These are phyloP conservation scores for Lavandula angustifolia DNA, from an alignment of 257 asterid species.

Conservation along the genomic window DNA sequence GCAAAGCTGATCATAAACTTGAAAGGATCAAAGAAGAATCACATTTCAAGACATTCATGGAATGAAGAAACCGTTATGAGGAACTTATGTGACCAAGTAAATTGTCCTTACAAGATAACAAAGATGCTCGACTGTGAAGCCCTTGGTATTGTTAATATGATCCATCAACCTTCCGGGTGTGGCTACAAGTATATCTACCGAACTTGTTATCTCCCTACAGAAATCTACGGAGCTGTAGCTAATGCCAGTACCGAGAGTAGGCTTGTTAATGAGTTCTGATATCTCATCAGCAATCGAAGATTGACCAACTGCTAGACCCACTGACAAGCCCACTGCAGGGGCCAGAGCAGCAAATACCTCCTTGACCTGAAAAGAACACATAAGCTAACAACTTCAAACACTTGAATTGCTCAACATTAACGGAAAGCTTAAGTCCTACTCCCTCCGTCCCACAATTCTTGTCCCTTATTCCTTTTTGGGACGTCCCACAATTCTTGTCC, in stretches of 20 bases:
- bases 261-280: constrained; percentile 68
- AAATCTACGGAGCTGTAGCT: constrained; percentile 54
- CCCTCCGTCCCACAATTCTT: too few relatives aligned
- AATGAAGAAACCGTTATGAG: not conserved
- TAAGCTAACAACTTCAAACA: constrained; percentile 2
- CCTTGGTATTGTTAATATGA: constrained; percentile 83
- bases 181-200: constrained; percentile 92
- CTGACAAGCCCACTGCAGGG: constrained; percentile 90
- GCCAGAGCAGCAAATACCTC: constrained; percentile 78
- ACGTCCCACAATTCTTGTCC: too few relatives aligned
- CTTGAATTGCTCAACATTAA: not conserved
- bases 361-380: constrained; percentile 62
- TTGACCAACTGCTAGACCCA: constrained; percentile 96
- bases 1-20: constrained; percentile 6
- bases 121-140: constrained; percentile 89
- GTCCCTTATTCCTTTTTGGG: too few relatives aligned
- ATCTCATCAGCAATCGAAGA: constrained; percentile 90
- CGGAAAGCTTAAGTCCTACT: not conserved
- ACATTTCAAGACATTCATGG: constrained; percentile 4
- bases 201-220: constrained; percentile 50
- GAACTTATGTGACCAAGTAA: constrained; percentile 3
- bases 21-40: not conserved
- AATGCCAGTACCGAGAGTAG: constrained; percentile 48
- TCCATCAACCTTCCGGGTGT: constrained; percentile 97
- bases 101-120: constrained; percentile 76